Conservation (phyloP, 306 rosid genomes). For the Quercus aquifolioides region DNA sequence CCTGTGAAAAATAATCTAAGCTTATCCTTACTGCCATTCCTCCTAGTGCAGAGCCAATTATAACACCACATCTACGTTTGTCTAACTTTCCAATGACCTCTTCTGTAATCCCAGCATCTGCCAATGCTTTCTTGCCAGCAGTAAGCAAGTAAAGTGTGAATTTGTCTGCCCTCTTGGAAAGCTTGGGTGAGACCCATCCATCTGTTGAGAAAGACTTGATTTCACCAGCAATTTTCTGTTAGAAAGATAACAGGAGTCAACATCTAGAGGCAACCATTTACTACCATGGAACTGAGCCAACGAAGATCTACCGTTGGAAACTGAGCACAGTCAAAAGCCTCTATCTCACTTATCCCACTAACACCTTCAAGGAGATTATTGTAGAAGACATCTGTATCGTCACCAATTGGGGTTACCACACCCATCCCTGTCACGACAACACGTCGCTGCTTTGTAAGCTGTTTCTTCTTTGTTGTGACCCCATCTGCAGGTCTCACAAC, state of each 20-base stretch:
- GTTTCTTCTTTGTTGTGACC: slow-evolving; percentile 58
- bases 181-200: slow-evolving; percentile 94
- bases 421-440: slow-evolving; percentile 98
- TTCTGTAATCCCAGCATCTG: slow-evolving; percentile 81
- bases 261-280: background rate
- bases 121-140: slow-evolving; percentile 94
- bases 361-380: slow-evolving; percentile 87
- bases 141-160: slow-evolving; percentile 90
- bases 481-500: slow-evolving; percentile 79
- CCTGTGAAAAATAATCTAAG: background rate
- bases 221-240: slow-evolving; percentile 93
- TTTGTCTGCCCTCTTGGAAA: slow-evolving; percentile 88
- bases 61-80: slow-evolving; percentile 82
- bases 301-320: slow-evolving; percentile 62
- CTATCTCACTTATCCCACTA: slow-evolving; percentile 95
- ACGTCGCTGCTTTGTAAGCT: slow-evolving; percentile 65
- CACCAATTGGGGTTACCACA: slow-evolving; percentile 90
- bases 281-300: slow-evolving; percentile 27
- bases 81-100: slow-evolving; percentile 64
- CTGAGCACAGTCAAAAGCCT: slow-evolving; percentile 86
- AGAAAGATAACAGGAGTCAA: slow-evolving; percentile 5
- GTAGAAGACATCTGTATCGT: slow-evolving; percentile 80
- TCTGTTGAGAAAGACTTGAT: slow-evolving; percentile 88
- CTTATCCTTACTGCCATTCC: slow-evolving; percentile 81
- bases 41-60: slow-evolving; percentile 97